These are phyloP conservation scores for Plantago major DNA, from an alignment of 257 asterid genomes.

Conservation along the genomic window DNA sequence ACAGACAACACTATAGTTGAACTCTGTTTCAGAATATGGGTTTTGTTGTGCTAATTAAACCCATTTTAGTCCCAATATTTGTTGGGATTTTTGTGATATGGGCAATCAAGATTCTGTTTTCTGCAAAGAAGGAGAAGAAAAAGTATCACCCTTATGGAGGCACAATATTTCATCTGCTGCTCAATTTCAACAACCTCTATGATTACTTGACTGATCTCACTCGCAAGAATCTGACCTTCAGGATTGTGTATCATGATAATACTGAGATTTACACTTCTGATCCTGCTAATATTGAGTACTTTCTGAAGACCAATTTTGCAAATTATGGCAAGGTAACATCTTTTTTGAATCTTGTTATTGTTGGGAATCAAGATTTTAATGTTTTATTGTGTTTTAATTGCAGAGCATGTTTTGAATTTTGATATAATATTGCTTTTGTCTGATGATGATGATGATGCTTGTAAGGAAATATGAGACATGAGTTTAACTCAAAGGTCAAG, in stretches of 20 bases:
- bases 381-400: not conserved
- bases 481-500: too few species aligned
- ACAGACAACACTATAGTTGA: too few species aligned
- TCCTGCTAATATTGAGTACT: conserved; percentile 54
- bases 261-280: conserved; percentile 52
- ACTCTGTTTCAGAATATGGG: conserved; percentile 9
- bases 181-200: conserved; percentile 32
- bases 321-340: conserved; percentile 56
- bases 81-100: conserved; percentile 20
- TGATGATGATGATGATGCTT: too few species aligned
- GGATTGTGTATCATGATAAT: conserved; percentile 36
- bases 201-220: conserved; percentile 45
- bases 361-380: not conserved
- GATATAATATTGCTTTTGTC: not conserved
- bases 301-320: conserved; percentile 54
- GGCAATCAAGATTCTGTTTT: conserved; percentile 13
- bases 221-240: conserved; percentile 39
- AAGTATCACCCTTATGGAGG: conserved; percentile 47
- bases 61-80: conserved; percentile 20
- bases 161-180: conserved; percentile 40
- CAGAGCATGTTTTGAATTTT: not conserved
- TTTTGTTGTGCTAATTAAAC: not conserved
- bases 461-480: too few species aligned
- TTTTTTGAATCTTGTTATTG: not conserved
- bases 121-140: conserved; percentile 21